Conservation (phyloP, 805 yeast species). For the Wickerhamomyces silvicola region DNA sequence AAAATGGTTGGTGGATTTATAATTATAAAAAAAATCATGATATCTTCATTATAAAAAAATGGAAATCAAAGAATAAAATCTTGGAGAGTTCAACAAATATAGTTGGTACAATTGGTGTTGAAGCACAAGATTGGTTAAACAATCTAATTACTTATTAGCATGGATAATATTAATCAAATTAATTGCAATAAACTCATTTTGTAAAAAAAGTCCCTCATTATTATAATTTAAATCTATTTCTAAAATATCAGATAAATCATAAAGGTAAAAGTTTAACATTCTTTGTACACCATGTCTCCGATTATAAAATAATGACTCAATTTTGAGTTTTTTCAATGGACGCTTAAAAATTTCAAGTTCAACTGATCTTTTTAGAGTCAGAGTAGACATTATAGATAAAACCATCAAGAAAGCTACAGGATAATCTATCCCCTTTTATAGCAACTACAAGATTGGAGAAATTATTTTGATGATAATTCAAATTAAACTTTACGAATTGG, state of each 20-base stretch:
- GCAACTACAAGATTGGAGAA: no score
- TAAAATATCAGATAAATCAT: neutral
- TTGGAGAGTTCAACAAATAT: constrained; percentile 16
- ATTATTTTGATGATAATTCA: no score
- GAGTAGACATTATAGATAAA: neutral
- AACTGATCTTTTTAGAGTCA: neutral
- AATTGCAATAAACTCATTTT: constrained; percentile 1
- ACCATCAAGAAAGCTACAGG: neutral
- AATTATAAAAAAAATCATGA: constrained; percentile 2
- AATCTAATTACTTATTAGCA: constrained; percentile 1
- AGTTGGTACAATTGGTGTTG: constrained; percentile 15
- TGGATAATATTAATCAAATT: constrained; percentile 1
- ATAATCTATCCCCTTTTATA: neutral
- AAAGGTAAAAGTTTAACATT: neutral
- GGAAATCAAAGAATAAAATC: constrained; percentile 5
- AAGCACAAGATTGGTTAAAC: constrained; percentile 17
- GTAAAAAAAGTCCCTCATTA: constrained; percentile 2
- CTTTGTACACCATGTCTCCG: no score
- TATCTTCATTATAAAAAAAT: constrained; percentile 15
- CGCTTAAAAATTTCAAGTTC: no score
- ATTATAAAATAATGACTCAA: neutral
- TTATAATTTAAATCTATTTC: constrained; percentile 1
- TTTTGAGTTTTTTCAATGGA: neutral
- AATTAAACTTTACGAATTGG: no score
- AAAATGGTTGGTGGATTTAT: constrained; percentile 22